Base-by-base conservation (phyloP, 2,329 filamentous ascomycete genomes). In the Trichophyton benhamiae region DNA sequence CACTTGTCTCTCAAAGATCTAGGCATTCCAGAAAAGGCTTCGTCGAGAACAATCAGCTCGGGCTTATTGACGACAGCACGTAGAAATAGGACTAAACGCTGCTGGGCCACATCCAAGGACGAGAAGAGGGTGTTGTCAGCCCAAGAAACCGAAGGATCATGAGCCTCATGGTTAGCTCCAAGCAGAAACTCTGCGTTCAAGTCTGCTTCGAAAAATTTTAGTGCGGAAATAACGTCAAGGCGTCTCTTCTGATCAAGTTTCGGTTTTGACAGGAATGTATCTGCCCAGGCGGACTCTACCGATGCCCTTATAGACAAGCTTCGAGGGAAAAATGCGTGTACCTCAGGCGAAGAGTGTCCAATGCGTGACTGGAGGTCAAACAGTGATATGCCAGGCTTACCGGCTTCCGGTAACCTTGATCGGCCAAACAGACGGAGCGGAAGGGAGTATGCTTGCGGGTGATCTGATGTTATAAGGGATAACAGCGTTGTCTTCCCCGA, bases 401-500 rank as follows among this genome's bases (percentile, higher is more conserved):
- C 88, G 0, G 83, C 82, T 61, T 87, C 83, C 0, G 92, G 91
- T 0, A 96, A 79, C 20, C 94, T 84, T 60, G 87, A 87, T 22
- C 85, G 84, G 0, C 91, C 90, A 71, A 99, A 97, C 13, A 96
- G 80, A 67, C 83, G 87, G 63, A 99, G 87, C 0, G 92, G 91
- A 25, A 91, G 83, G 0, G 89, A 89, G 72, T 97, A 99, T 0
- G 91, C 86, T 73, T 97, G 92, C 0, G 94, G 94, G 68, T 99
- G 94, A 69, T 99, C 94, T 0, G 92, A 97, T 63, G 89, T 95
- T 63, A 99, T 88, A 4, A 99, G 80, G 3, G 91, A 94, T 30
- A 97, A 82, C 44, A 99, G 81, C 0, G 94, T 99, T 0, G 94
- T 99, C 77, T 99, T 99, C 17, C 94, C 94, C 0, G 90, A 96